Base-by-base conservation (phyloP, 2,329 filamentous ascomycete species). In the Coniella vitis region DNA sequence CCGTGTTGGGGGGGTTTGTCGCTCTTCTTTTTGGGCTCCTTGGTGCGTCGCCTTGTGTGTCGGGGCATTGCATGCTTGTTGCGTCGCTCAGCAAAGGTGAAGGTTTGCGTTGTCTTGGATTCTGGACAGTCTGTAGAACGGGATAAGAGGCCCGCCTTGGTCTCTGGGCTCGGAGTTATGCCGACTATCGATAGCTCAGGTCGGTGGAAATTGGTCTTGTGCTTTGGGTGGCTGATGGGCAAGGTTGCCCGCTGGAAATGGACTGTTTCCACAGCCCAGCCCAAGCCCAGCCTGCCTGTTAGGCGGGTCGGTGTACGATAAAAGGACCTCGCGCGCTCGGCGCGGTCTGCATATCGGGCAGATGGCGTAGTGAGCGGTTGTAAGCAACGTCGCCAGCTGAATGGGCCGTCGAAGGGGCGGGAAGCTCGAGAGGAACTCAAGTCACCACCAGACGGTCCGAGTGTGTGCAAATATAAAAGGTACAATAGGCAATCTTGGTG, bases 1-100 rank as follows among this genome's bases (percentile, higher is more conserved):
- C 49, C 45, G 42, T 38, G 31, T 41, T 36, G 36, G 51, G 35
- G 39, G 47, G 39, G 41, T 38, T 37, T 16, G 39, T 47, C 44
- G 38, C 39, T 29, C 25, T 29, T 45, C n/a, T 41, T 22, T 22
- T 8, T 19, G 3, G 38, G 16, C 38, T 39, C 21, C 34, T 38
- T 29, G 47, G 38, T 22, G 12, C 19, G 20, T 39, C 19, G 34
- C 14, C 22, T 34, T 22, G 22, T 22, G 41, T 22, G n/a, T 34
- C 25, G 25, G 13, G 21, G 29, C 7, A 13, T 13, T 35, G 20
- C 20, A 20, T n/a, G 25, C 29, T 32, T n/a, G 14, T 25, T 19
- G 41, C 14, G 16, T 32, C 17, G 25, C 25, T 29, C 5, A 19
- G 19, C 17, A 21, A 25, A n/a, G 17, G 31, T 13, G 36, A 34